Conservation (phyloP, 2,329 filamentous ascomycete species). For the Calonectria fujianensis region DNA sequence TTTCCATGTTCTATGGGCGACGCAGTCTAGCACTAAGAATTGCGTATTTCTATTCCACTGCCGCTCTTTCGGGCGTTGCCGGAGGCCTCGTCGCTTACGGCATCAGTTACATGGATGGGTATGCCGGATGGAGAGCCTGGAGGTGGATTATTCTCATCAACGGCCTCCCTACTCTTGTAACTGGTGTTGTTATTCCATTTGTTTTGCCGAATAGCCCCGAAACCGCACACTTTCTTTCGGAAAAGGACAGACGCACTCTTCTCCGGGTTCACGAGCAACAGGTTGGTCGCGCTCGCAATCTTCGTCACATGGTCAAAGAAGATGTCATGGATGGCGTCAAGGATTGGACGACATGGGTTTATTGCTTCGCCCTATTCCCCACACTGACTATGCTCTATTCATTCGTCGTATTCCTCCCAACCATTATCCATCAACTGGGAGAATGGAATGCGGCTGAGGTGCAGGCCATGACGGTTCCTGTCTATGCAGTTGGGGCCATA, state of each 20-base stretch:
- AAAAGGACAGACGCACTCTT: constrained; percentile 67
- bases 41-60: constrained; percentile 76
- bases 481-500: constrained; percentile 78
- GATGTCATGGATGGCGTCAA: constrained; percentile 51
- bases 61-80: constrained; percentile 77
- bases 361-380: constrained; percentile 76
- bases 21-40: constrained; percentile 77
- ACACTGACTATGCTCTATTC: constrained; percentile 80
- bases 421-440: constrained; percentile 79
- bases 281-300: constrained; percentile 55
- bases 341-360: constrained; percentile 80
- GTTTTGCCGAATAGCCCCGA: constrained; percentile 76
- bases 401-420: constrained; percentile 80
- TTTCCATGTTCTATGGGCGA: constrained; percentile 80
- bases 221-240: constrained; percentile 64
- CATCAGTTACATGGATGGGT: constrained; percentile 78
- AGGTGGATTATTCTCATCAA: constrained; percentile 78
- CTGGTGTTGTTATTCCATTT: constrained; percentile 73
- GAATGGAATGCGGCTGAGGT: constrained; percentile 73
- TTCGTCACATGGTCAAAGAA: constrained; percentile 54
- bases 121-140: constrained; percentile 76
- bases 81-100: constrained; percentile 80
- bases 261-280: constrained; percentile 69
- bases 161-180: constrained; percentile 67
- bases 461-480: constrained; percentile 81